These are phyloP conservation scores for Cercis canadensis DNA, from an alignment of 306 rosid species.

Conservation along the genomic window DNA sequence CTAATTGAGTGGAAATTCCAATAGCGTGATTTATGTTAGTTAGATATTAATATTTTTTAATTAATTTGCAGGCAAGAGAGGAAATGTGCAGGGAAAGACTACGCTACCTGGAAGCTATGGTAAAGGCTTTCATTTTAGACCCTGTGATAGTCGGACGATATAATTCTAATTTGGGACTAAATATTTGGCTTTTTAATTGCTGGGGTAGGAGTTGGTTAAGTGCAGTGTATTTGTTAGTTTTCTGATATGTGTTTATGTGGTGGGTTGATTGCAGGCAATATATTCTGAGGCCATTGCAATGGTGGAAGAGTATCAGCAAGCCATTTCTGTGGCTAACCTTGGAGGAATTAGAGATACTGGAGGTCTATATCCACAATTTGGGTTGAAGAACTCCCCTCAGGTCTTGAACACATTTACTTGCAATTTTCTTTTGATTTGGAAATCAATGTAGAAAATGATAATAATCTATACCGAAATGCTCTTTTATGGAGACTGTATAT, in stretches of 20 bases:
- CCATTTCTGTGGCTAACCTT: conserved; percentile 62
- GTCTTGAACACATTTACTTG: conserved; percentile 45
- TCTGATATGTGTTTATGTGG: conserved; percentile 20
- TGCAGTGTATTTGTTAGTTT: conserved; percentile 30
- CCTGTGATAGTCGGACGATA: not conserved
- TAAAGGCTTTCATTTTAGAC: conserved; percentile 28
- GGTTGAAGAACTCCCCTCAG: conserved; percentile 78
- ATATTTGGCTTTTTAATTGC: conserved; percentile 4
- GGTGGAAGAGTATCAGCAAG: conserved; percentile 91
- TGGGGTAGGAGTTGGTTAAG: conserved; percentile 25
- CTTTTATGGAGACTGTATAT: conserved; percentile 4
- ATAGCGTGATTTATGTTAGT: not conserved
- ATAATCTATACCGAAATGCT: not conserved
- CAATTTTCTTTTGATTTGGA: not conserved
- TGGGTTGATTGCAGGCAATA: conserved; percentile 68
- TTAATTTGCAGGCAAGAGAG: conserved; percentile 83
- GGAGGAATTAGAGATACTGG: conserved; percentile 74
- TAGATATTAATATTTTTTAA: conserved; percentile 22
- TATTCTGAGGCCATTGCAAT: conserved; percentile 85
- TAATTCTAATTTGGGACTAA: not conserved
- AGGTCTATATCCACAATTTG: conserved; percentile 65
- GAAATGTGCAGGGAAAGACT: conserved; percentile 93
- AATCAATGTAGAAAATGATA: not conserved
- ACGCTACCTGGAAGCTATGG: conserved; percentile 90
- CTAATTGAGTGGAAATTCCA: too few species aligned